A percentile compares a stretch with the other conserved stretches of the same genome.
Evolutionary conservation across 1,284 basidiomycete species (phyloP).

Genomic region (Sporisorium exsertum): DNA sequence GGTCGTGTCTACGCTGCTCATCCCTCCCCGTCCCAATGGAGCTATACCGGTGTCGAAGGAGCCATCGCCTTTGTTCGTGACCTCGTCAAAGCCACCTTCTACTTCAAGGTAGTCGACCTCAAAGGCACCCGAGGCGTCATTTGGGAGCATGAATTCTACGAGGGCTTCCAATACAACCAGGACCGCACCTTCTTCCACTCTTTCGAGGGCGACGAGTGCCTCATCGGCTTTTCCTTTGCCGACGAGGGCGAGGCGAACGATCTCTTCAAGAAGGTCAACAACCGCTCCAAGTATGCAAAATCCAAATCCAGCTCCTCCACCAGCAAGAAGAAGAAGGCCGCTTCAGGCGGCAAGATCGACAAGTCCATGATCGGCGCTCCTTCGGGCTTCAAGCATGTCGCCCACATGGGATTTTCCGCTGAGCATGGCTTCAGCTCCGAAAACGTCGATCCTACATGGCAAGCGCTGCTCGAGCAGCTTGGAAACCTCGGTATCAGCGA

Average conservation of each 20-base stretch:
- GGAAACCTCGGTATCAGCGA: constrained; percentile 76
- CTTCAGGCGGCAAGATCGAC: constrained; percentile 76
- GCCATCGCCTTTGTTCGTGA: constrained; percentile 66
- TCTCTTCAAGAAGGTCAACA: constrained; percentile 88
- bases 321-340: constrained; percentile 72
- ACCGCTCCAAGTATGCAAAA: constrained; percentile 75
- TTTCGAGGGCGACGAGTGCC: constrained; percentile 88
- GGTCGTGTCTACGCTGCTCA: constrained; percentile 66
- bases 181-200: constrained; percentile 94
- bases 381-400: constrained; percentile 83
- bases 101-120: constrained; percentile 64
- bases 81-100: constrained; percentile 51
- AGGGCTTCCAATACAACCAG: constrained; percentile 83
- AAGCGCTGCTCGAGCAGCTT: constrained; percentile 80
- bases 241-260: constrained; percentile 86
- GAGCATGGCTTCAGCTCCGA: constrained; percentile 86
- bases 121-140: constrained; percentile 84
- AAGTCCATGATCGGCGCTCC: constrained; percentile 92
- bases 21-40: constrained; percentile 54
- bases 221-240: constrained; percentile 90
- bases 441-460: constrained; percentile 94
- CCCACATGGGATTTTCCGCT: constrained; percentile 92
- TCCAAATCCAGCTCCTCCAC: constrained; percentile 48
- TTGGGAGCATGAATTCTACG: constrained; percentile 94
- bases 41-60: constrained; percentile 64